Conservation (phyloP, 208 protist genomes). For the Acanthamoeba lenticulata region DNA sequence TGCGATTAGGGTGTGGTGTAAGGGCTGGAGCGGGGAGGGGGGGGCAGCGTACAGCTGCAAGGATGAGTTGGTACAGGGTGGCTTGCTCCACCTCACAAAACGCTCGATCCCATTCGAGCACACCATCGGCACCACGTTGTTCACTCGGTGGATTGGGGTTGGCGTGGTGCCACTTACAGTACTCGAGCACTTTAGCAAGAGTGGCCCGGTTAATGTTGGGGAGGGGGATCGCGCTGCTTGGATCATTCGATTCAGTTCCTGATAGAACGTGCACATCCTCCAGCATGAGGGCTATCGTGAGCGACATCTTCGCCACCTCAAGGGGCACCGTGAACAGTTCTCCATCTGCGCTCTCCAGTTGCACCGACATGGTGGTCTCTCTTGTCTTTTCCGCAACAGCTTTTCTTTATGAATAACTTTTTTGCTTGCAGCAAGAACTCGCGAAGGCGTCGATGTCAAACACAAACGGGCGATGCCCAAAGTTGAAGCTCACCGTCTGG, state of each 20-base stretch:
- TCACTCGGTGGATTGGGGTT: conserved; percentile 75
- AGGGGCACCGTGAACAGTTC: neutral
- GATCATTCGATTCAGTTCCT: neutral
- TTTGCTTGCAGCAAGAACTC: no score
- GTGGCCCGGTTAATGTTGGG: conserved; percentile 83
- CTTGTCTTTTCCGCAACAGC: no score
- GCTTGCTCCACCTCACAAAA: conserved; percentile 89
- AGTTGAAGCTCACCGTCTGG: no score
- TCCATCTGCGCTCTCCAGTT: neutral
- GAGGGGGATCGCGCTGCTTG: conserved; percentile 82
- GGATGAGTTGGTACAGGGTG: conserved; percentile 88
- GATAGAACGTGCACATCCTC: neutral
- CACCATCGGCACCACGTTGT: conserved; percentile 76
- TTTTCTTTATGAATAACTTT: no score
- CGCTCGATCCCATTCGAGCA: conserved; percentile 82
- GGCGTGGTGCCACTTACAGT: conserved; percentile 84
- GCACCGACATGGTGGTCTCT: no score
- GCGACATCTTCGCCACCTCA: neutral
- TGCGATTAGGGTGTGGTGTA: neutral
- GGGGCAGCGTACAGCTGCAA: conserved; percentile 51
- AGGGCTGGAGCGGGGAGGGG: neutral
- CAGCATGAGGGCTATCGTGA: neutral
- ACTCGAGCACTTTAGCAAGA: conserved; percentile 87
- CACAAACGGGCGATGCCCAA: no score
- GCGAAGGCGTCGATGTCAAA: no score